Base-by-base conservation (phyloP, 257 asterid species). In the Solanum rostratum region DNA sequence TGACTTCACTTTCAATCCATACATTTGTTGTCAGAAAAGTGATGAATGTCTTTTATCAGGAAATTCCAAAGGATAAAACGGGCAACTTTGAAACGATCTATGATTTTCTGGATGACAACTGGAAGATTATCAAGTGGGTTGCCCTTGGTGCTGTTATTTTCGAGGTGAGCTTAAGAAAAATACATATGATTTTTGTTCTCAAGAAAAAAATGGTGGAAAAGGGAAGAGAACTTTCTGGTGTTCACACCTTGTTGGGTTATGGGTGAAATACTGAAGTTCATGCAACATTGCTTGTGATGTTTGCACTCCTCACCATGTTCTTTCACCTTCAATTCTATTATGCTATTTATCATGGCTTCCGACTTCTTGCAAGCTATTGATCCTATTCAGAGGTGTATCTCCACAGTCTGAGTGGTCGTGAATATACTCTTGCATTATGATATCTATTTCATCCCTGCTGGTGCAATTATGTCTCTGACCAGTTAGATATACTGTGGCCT, bases 71-170 rank as follows among this genome's bases (percentile, higher is more conserved):
- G 5, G 97, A 93, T 85, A 91, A 84, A 90, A 91, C 95, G 85
- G 97, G 97, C 37, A 69, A 83, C 84, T 93, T 92, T 30, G 88
- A 90, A 73, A 87, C 53, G 89, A 92, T 96, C 33, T 92, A 93
- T 88, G 87, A 88, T 8, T 94, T 96, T 86, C 91, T 96, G 89
- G 91, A 92, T 46, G 80, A 84, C 39, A 86, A 92, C 90, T 96
- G 99, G 99, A 87, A 93, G 7, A 90, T 94, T 81, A 68, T 92
- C 86, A 93, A 88, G 85, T 96, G 98, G 99, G 96, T 91, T 52
- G 95, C 97, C 80, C 95, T 93, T 54, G 97, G 98, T 39, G 89
- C 84, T 74, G 97, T 94, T 85, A 82, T 92, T 84, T 85, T 96
- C 20, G 93, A 94, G 99, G 98, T 94, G 86, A 86, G 55, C 50